Conservation (phyloP, 1,284 basidiomycete species). For the Pascua sp. region DNA sequence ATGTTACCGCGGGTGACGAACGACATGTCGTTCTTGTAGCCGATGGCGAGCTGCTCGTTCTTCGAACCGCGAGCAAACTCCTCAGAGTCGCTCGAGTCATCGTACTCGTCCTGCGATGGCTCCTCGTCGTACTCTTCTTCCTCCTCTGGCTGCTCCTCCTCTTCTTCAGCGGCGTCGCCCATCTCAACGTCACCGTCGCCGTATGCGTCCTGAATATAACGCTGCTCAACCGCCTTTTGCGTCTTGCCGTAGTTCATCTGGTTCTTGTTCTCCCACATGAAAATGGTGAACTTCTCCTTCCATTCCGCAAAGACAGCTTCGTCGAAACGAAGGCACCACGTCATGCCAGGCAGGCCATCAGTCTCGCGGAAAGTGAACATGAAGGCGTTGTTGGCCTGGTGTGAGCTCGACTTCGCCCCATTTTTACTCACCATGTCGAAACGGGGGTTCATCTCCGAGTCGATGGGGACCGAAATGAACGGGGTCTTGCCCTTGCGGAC, state of each 20-base stretch:
- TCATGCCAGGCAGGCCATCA: conserved; percentile 60
- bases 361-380: conserved; percentile 59
- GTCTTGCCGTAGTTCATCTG: conserved; percentile 72
- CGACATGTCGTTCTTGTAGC: conserved; percentile 92
- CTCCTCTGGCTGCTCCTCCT: conserved; percentile 37
- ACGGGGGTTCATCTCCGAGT: conserved; percentile 60
- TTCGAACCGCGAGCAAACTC: conserved; percentile 56
- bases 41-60: conserved; percentile 89
- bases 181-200: conserved; percentile 75
- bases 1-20: conserved; percentile 94
- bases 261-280: conserved; percentile 80
- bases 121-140: conserved; percentile 55
- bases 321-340: conserved; percentile 78
- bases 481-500: conserved; percentile 42
- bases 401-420: too few relatives aligned
- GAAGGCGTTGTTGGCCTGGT: conserved; percentile 56
- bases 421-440: conserved; percentile 34
- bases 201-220: conserved; percentile 62
- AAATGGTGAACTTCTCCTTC: conserved; percentile 65
- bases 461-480: conserved; percentile 49
- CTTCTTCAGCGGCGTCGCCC: conserved; percentile 58
- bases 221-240: conserved; percentile 65
- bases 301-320: conserved; percentile 61
- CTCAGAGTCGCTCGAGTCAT: conserved; percentile 56
- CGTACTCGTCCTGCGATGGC: conserved; percentile 56